Base-by-base conservation (phyloP, 1,284 basidiomycete species). In the Tilletiopsis washingtonensis region DNA sequence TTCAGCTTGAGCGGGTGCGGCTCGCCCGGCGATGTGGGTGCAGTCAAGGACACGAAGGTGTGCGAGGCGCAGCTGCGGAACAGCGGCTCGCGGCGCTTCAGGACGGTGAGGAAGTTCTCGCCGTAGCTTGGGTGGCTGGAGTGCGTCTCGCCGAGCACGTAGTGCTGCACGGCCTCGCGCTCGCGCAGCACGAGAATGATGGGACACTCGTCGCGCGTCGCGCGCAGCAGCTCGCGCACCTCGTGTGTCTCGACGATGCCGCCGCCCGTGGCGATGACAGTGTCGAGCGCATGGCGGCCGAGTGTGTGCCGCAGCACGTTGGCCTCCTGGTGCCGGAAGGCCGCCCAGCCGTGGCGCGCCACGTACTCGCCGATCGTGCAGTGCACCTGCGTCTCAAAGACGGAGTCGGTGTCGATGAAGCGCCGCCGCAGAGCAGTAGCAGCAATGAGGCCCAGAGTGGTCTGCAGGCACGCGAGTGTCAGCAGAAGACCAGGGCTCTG, bases 361-460 rank as follows among this genome's bases (percentile, higher is more conserved):
- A 55, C 40, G 40, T n/a, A 55, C 1, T 36, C 21, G 14, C 38
- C 29, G 5, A 45, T 20, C 5, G 37, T 24, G 23, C 11, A 25
- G n/a, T 41, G 26, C 21, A 26, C 14, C n/a, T 15, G 11, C 4
- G 17, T 32, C 24, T 41, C 36, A 7, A 53, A 34, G 4, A 25
- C 32, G 4, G 39, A 17, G 26, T 48, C 51, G 14, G 43, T 21
- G 27, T 55, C 53, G 24, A 55, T 32, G 20, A 55, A 47, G 17
- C 38, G n/a, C n/a, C 43, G 12, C 11, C 44, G 38, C 14, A 55
- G 37, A 17, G 51, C 42, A 14, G 38, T n/a, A 11, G 27, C 21
- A 24, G 49, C 53, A 4, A 55, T 55, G 3, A 52, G 36, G 21
- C 53, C 49, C 9, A 55, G 36, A 3, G 49, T 51, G n/a, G 53